phyloP scores from a whole-genome alignment of 805 yeast species.

The Cyberlindnera euphorbiiphila region DNA sequence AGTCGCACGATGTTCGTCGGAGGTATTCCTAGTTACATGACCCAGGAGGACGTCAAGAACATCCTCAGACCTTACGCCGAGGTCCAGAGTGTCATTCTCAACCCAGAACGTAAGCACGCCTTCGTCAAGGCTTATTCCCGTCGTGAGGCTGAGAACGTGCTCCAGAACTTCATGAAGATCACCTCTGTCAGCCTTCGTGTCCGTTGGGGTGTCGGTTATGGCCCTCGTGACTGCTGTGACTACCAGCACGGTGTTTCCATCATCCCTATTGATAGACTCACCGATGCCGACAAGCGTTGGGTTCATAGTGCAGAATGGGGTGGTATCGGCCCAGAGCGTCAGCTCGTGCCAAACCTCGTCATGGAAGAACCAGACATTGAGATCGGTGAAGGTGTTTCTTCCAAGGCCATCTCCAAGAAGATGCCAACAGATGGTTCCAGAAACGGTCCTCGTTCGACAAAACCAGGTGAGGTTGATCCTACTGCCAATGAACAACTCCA shows the following conservation, averaged over 20 bases:
- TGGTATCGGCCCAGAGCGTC: conserved; percentile 82
- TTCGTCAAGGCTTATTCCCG: conserved; percentile 93
- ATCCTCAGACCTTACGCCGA: conserved; percentile 82
- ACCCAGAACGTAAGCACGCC: conserved; percentile 90
- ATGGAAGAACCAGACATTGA: conserved; percentile 98
- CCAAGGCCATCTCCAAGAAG: conserved; percentile 85
- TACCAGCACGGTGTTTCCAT: conserved; percentile 86
- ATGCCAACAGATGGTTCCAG: conserved; percentile 89
- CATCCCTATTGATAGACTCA: conserved; percentile 80
- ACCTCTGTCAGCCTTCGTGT: conserved; percentile 59
- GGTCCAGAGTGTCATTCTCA: conserved; percentile 85
- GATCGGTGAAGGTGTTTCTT: conserved; percentile 89
- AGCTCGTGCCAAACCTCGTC: conserved; percentile 71
- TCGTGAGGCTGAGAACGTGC: conserved; percentile 82
- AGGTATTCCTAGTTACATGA: conserved; percentile 84
- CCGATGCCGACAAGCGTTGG: conserved; percentile 95
- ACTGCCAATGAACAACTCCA: conserved; percentile 24
- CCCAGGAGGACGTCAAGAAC: conserved; percentile 63
- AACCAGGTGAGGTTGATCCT: conserved; percentile 48
- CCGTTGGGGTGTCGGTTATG: conserved; percentile 99
- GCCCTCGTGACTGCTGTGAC: conserved; percentile 97
- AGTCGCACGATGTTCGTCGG: conserved; percentile 93
- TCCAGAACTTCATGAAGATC: conserved; percentile 66
- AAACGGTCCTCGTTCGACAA: conserved; percentile 80
- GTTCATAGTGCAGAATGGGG: conserved; percentile 91